A percentile compares a stretch with the other conserved stretches of the same genome.
phyloP scores from a whole-genome alignment of 495 filamentous ascomycete genomes.

The Sporormia fimetaria region DNA sequence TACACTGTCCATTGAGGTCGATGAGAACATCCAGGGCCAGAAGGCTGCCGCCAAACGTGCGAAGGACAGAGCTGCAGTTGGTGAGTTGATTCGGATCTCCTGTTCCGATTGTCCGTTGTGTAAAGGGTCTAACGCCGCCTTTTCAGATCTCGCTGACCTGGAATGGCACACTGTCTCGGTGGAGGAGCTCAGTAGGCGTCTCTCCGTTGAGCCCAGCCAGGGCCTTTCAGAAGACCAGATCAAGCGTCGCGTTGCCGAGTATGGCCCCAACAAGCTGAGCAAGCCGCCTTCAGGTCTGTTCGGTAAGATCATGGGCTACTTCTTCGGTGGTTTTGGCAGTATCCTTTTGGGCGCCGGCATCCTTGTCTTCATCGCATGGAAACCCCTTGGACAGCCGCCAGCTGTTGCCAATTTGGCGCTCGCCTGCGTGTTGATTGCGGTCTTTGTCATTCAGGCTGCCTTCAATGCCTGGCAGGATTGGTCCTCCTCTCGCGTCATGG shows the following conservation, averaged over 20 bases:
- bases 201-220: slow-evolving; percentile 38
- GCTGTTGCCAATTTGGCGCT: slow-evolving; percentile 52
- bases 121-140: not conserved
- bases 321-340: slow-evolving; percentile 61
- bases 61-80: slow-evolving; percentile 11
- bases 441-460: slow-evolving; percentile 57
- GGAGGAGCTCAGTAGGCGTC: slow-evolving; percentile 44
- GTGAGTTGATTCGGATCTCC: not conserved
- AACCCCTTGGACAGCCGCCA: slow-evolving; percentile 57
- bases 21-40: slow-evolving; percentile 12
- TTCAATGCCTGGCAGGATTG: slow-evolving; percentile 37
- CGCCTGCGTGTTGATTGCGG: slow-evolving; percentile 51
- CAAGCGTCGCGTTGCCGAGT: slow-evolving; percentile 39
- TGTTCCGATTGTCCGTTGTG: not conserved
- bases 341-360: slow-evolving; percentile 51
- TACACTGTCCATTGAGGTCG: slow-evolving; percentile 19
- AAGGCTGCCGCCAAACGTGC: slow-evolving; percentile 6
- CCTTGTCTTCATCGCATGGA: slow-evolving; percentile 58
- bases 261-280: slow-evolving; percentile 51
- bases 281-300: slow-evolving; percentile 46
- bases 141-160: slow-evolving; percentile 29
- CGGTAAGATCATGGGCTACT: slow-evolving; percentile 50
- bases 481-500: slow-evolving; percentile 31
- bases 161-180: slow-evolving; percentile 48
- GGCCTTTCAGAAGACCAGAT: slow-evolving; percentile 43